Conservation (phyloP, 805 yeast genomes). For the Suhomyces canberraensis region DNA sequence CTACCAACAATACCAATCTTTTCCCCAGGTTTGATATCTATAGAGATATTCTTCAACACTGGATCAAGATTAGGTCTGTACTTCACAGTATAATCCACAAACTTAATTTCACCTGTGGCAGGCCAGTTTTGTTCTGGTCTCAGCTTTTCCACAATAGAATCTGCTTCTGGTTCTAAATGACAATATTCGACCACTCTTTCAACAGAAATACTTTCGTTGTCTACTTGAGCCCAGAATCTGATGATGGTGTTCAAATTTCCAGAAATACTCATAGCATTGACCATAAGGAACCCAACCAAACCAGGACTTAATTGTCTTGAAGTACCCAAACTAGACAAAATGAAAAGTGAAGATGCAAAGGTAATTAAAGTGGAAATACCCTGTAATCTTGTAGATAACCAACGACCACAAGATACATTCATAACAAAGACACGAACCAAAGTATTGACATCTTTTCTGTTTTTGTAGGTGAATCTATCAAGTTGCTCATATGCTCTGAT, state of each 20-base stretch:
- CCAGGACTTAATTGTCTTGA: slow-evolving; percentile 26
- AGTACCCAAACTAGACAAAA: slow-evolving; percentile 24
- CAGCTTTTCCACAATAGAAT: slow-evolving; percentile 9
- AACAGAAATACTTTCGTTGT: slow-evolving; percentile 30
- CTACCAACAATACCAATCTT: slow-evolving; percentile 30
- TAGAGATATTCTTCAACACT: slow-evolving; percentile 20
- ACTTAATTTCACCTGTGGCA: slow-evolving; percentile 18
- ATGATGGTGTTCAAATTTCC: slow-evolving; percentile 28
- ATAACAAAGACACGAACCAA: slow-evolving; percentile 20
- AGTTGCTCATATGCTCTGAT: slow-evolving; percentile 29
- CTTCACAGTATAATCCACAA: slow-evolving; percentile 21
- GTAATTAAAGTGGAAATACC: slow-evolving; percentile 32
- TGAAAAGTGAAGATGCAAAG: slow-evolving; percentile 26
- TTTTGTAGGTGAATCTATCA: slow-evolving; percentile 26
- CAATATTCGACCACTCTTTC: slow-evolving; percentile 39
- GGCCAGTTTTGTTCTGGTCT: slow-evolving; percentile 20
- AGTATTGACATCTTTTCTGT: slow-evolving; percentile 21
- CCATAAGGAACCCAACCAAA: slow-evolving; percentile 37
- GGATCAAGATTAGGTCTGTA: slow-evolving; percentile 26
- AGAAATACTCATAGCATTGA: slow-evolving; percentile 32
- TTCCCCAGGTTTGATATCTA: slow-evolving; percentile 22
- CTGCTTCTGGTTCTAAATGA: slow-evolving; percentile 22
- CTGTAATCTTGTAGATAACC: slow-evolving; percentile 39
- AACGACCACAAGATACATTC: slow-evolving; percentile 25
- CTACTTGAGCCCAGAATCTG: slow-evolving; percentile 34